These are phyloP conservation scores for Ajuga chamaepitys DNA, from an alignment of 257 asterid species.

Conservation along the genomic window DNA sequence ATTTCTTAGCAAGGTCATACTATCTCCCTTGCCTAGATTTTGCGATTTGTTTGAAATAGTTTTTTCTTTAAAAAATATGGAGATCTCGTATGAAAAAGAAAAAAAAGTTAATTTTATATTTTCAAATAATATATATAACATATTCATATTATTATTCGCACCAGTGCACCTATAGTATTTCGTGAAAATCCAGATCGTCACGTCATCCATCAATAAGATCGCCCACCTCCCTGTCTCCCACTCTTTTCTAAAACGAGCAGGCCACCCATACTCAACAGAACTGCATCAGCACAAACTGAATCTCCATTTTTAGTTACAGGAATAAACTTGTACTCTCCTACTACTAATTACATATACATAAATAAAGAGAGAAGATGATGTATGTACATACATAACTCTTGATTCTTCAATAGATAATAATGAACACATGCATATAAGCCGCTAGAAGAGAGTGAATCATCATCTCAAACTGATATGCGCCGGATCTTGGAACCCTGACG, in stretches of 20 bases:
- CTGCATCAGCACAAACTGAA: constrained; percentile 15
- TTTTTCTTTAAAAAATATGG: too few relatives aligned
- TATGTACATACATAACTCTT: not conserved
- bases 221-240: not conserved
- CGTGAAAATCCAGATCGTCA: constrained; percentile 6
- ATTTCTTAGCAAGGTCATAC: too few relatives aligned
- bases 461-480: constrained; percentile 6
- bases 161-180: too few relatives aligned
- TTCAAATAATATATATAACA: too few relatives aligned
- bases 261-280: constrained; percentile 30
- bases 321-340: not conserved
- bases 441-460: not conserved
- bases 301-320: constrained; percentile 11
- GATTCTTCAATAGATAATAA: not conserved
- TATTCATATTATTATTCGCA: too few relatives aligned
- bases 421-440: constrained; percentile 9
- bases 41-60: too few relatives aligned
- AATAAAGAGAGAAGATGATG: not conserved
- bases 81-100: too few relatives aligned
- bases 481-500: constrained; percentile 30
- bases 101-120: too few relatives aligned
- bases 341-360: not conserved
- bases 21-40: too few relatives aligned
- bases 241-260: constrained; percentile 24
- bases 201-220: constrained; percentile 1